A percentile compares a stretch with the other conserved stretches of the same genome.
Evolutionary conservation across 495 filamentous ascomycete species (phyloP).

Genomic region (Hypoxylon intermedium): DNA sequence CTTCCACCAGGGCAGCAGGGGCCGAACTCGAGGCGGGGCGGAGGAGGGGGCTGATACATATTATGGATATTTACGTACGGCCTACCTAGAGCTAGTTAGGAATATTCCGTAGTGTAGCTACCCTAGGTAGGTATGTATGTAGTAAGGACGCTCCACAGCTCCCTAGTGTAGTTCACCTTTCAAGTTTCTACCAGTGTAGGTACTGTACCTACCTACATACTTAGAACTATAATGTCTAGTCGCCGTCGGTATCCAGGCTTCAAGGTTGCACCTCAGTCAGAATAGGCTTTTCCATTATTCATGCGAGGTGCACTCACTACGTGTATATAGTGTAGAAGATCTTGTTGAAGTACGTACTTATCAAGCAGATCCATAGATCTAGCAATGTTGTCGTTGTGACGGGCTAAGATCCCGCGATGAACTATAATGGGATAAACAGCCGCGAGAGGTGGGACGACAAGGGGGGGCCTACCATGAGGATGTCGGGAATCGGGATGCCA

Average conservation of each 20-base stretch:
- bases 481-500: not conserved
- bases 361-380: no score
- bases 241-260: no score
- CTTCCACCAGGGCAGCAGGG: not conserved
- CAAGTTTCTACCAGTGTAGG: no score
- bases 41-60: conserved; percentile 2
- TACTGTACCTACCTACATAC: no score
- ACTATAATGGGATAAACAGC: conserved; percentile 29
- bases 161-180: no score
- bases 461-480: not conserved
- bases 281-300: not conserved
- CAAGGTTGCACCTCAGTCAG: no score
- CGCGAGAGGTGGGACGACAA: conserved; percentile 25
- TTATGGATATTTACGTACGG: not conserved
- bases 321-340: no score
- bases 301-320: not conserved
- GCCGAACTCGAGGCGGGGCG: not conserved
- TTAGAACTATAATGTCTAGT: not conserved
- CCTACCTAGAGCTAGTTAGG: no score
- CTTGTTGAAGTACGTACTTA: no score
- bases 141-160: no score
- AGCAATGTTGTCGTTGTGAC: not conserved
- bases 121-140: no score
- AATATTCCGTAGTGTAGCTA: no score
- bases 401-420: conserved; percentile 11